Conservation (phyloP, 176 grass and related monocot species). For the Ampelocalamus luodianensis region DNA sequence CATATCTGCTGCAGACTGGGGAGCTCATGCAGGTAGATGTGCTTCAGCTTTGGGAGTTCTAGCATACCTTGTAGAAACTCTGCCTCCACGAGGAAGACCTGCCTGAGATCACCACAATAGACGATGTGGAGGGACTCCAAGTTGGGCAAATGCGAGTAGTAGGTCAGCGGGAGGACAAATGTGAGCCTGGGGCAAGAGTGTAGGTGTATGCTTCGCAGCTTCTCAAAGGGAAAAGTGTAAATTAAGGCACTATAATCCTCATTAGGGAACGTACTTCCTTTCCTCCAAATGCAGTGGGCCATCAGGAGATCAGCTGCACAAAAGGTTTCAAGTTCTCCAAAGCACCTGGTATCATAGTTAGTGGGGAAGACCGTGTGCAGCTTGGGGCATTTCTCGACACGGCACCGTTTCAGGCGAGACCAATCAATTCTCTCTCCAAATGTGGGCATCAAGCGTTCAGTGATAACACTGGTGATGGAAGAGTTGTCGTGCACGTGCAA, state of each 20-base stretch:
- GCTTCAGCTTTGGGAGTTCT: constrained; percentile 3
- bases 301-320: not conserved
- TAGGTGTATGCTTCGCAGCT: not conserved
- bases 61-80: not conserved
- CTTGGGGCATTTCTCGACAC: not conserved
- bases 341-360: rapidly evolving
- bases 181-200: not conserved
- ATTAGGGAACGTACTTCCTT: no score
- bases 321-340: not conserved
- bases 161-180: not conserved
- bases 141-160: rapidly evolving
- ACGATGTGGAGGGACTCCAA: not conserved
- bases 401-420: no score
- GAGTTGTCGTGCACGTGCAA: not conserved
- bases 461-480: not conserved
- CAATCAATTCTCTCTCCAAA: rapidly evolving
- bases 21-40: constrained; percentile 10
- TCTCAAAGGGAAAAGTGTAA: no score
- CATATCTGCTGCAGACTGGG: not conserved
- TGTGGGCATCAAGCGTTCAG: not conserved
- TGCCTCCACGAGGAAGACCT: not conserved
- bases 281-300: not conserved
- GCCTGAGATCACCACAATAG: not conserved
- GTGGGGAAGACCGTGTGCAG: not conserved
- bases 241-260: no score